A percentile compares a stretch with the other conserved stretches of the same genome.
phyloP scores from a whole-genome alignment of 1,139 yeast genomes.

The Pichia sorboxylosa region DNA sequence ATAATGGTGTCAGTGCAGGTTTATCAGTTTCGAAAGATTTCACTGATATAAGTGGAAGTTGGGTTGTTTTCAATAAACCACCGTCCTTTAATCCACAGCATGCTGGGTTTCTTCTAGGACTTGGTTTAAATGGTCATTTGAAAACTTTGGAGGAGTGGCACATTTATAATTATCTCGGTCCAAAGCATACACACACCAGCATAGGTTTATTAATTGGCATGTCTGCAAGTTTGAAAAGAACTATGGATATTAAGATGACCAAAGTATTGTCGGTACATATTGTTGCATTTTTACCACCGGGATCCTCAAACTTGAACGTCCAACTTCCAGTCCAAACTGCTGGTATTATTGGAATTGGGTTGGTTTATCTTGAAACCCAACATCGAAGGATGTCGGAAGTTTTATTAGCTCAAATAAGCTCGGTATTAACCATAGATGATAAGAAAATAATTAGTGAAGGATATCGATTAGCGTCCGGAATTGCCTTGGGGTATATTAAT shows the following conservation, averaged over 20 bases:
- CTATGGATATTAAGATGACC: conserved; percentile 79
- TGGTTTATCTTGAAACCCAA: conserved; percentile 65
- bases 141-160: conserved; percentile 90
- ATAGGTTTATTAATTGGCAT: conserved; percentile 82
- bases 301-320: conserved; percentile 84
- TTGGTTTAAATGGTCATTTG: conserved; percentile 87
- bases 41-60: conserved; percentile 71
- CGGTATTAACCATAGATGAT: conserved; percentile 48
- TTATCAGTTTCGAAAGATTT: conserved; percentile 61
- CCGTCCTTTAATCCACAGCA: conserved; percentile 64
- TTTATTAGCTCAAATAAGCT: conserved; percentile 53
- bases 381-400: conserved; percentile 85
- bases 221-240: conserved; percentile 78
- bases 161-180: conserved; percentile 84
- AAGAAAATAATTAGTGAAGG: conserved; percentile 58
- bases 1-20: conserved; percentile 86
- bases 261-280: conserved; percentile 91
- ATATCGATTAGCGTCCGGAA: conserved; percentile 79
- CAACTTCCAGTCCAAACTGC: conserved; percentile 80
- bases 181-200: conserved; percentile 77
- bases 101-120: conserved; percentile 88
- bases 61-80: conserved; percentile 86
- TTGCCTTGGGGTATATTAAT: conserved; percentile 79
- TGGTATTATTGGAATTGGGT: conserved; percentile 82
- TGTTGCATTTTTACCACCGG: conserved; percentile 80